A percentile compares a stretch with the other conserved stretches of the same genome.
Evolutionary conservation across 345 rosid species (phyloP).

Genomic region (Eucalyptus dawsonii): DNA sequence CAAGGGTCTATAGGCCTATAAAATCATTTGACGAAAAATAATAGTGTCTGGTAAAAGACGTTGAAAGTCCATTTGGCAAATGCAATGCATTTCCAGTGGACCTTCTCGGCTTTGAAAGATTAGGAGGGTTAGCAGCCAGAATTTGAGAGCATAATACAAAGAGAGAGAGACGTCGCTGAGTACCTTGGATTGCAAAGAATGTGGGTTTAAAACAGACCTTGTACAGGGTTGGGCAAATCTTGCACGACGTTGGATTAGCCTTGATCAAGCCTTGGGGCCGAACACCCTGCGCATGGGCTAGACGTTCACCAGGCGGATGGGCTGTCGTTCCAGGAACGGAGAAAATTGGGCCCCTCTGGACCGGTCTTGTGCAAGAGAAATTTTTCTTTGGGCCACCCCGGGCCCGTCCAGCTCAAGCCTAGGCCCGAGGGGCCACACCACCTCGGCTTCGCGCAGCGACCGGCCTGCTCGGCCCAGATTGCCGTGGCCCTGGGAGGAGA

Average conservation of each 20-base stretch:
- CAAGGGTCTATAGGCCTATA: too few relatives aligned
- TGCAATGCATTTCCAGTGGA: background rate
- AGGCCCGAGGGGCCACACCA: background rate
- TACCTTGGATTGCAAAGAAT: background rate
- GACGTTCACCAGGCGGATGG: background rate
- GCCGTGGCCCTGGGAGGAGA: background rate
- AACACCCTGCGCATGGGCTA: background rate
- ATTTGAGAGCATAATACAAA: background rate
- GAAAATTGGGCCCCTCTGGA: background rate
- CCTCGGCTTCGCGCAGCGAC: background rate
- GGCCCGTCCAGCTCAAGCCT: background rate
- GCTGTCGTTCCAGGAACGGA: background rate
- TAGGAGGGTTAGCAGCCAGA: background rate
- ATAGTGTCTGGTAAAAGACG: background rate
- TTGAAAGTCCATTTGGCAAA: background rate
- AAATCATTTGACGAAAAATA: too few relatives aligned
- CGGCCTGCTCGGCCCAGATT: background rate
- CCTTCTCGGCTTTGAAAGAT: background rate
- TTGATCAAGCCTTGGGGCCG: background rate
- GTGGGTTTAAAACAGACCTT: background rate
- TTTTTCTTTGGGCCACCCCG: background rate
- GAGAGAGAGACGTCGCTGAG: background rate
- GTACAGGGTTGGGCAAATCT: background rate
- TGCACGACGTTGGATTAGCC: background rate
- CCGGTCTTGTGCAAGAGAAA: background rate